phyloP scores from a whole-genome alignment of 495 filamentous ascomycete species.

The Oleoguttula mirabilis region DNA sequence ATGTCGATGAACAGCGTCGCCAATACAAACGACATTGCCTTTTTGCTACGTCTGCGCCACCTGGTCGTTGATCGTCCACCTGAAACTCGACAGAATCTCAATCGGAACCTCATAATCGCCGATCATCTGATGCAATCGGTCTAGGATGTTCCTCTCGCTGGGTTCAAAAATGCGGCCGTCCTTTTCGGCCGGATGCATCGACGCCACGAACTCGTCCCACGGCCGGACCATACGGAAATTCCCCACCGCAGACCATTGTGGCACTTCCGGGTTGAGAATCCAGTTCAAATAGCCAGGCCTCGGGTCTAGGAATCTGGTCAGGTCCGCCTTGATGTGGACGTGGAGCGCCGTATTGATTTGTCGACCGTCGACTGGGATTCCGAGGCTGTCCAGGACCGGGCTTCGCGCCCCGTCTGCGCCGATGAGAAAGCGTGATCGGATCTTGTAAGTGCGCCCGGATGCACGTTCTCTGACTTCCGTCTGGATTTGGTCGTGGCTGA shows the following conservation, averaged over 20 bases:
- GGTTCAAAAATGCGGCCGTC: background rate
- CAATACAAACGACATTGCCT: conserved; percentile 36
- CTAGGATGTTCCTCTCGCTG: background rate
- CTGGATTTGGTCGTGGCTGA: background rate
- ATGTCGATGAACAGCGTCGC: conserved; percentile 39
- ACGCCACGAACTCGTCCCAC: conserved; percentile 37
- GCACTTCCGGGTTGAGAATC: conserved; percentile 13
- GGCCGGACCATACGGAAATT: conserved; percentile 35
- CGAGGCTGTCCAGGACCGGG: background rate
- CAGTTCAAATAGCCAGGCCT: conserved; percentile 5
- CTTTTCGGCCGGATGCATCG: background rate
- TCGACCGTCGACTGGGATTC: background rate
- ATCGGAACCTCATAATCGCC: conserved; percentile 23
- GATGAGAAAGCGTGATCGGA: conserved; percentile 29
- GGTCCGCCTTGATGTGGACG: conserved; percentile 18
- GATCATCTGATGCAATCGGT: conserved; percentile 1
- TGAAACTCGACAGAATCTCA: conserved; percentile 28
- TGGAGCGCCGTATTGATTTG: conserved; percentile 4
- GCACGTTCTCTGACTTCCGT: background rate
- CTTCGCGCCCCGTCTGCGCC: conserved; percentile 8
- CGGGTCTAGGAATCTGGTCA: conserved; percentile 19
- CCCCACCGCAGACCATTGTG: conserved; percentile 29
- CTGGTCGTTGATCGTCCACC: conserved; percentile 29
- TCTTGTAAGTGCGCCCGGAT: conserved; percentile 30
- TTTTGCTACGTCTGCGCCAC: conserved; percentile 34